Evolutionary conservation across 2,329 filamentous ascomycete genomes (phyloP).

Genomic region (Monilinia laxa): DNA sequence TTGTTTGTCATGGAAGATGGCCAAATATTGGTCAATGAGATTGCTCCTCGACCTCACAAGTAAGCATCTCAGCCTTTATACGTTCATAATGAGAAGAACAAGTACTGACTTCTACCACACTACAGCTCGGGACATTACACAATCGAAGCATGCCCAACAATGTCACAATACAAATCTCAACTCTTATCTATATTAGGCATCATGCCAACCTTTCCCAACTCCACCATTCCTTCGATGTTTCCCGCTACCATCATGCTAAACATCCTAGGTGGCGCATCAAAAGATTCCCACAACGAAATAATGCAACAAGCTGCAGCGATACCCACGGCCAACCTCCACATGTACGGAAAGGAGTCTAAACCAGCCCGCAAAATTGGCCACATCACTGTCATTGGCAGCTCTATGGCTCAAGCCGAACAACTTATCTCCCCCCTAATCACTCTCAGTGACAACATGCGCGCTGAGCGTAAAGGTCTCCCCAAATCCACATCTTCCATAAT

Average conservation of each 20-base stretch:
- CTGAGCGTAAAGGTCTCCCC: conserved; percentile 49
- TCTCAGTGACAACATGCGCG: conserved; percentile 58
- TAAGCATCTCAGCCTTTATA: background rate
- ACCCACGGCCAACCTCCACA: conserved; percentile 67
- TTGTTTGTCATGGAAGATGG: conserved; percentile 82
- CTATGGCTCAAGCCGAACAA: conserved; percentile 65
- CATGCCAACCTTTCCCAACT: conserved; percentile 36
- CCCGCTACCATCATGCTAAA: conserved; percentile 71
- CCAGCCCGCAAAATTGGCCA: conserved; percentile 94
- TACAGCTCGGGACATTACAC: conserved; percentile 79
- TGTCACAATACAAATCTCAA: conserved; percentile 84
- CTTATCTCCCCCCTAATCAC: conserved; percentile 70
- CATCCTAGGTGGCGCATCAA: conserved; percentile 67
- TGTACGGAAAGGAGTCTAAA: conserved; percentile 89
- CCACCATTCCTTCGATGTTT: conserved; percentile 42
- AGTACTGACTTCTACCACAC: conserved; percentile 62
- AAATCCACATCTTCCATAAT: conserved; percentile 43
- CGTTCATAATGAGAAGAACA: no score
- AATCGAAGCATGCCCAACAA: conserved; percentile 82
- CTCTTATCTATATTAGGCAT: conserved; percentile 76
- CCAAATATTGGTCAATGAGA: conserved; percentile 63
- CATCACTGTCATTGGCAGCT: conserved; percentile 73
- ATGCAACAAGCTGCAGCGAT: conserved; percentile 56
- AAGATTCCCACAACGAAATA: conserved; percentile 60
- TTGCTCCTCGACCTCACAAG: conserved; percentile 37